Base-by-base conservation (phyloP, 768 basidiomycete species). In the Gloeopeniophorella convolvens region DNA sequence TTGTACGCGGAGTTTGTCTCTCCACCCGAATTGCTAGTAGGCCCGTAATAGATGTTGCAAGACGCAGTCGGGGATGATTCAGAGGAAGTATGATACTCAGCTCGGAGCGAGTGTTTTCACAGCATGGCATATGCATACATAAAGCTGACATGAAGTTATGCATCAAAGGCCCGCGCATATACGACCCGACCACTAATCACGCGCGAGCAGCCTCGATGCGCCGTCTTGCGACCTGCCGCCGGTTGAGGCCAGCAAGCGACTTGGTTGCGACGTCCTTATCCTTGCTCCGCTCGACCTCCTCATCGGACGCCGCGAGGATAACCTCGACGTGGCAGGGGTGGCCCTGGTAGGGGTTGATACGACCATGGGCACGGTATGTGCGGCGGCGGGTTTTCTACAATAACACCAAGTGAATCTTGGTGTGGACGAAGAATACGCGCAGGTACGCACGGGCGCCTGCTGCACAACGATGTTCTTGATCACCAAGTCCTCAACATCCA, bases 381-480 rank as follows among this genome's bases (percentile, higher is more conserved):
- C 96, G 91, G 67, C 96, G 91, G 70, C 93, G 93, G 68, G 90
- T 94, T 88, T 96, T 96, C 89, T 91, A 48, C 18, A 8, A n/a
- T 28, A 31, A 26, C 51, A 20, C 21, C 11, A 36, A 32, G n/a
- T 36, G 32, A 34, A 13, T 13, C 11, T 24, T 11, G n/a, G 18
- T 3, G 23, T 8, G 6, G 26, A 20, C 16, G 33, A 37, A 20
- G 26, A 15, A 8, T 5, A 12, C 42, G 37, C 4, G 40, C 6
- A 11, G 11, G 23, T 36, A 80, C 89, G 53, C 75, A 91, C 89
- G 56, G 96, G 96, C 60, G 96, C 96, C 76, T 99, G 96, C 71
- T 99, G 86, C 44, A 99, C 94, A 60, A 89, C 90, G 60, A 98
- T 96, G 80, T 85, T 95, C 77, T 87, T 93, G 80, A 98, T 94